phyloP scores from a whole-genome alignment of 805 yeast genomes.

The Starmerella floricola region DNA sequence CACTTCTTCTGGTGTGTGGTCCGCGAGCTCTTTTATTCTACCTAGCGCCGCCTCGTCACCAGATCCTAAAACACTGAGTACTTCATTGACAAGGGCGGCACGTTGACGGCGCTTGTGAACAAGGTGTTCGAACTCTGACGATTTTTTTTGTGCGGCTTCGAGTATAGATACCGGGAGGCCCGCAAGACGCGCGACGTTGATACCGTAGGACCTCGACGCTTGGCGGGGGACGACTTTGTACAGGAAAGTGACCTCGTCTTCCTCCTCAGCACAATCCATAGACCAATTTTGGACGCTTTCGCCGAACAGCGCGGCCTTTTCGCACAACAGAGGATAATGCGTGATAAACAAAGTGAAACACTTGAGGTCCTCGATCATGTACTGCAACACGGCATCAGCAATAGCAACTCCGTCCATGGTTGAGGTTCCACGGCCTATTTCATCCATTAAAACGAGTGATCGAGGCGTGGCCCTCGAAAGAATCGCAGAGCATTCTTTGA shows the following conservation, averaged over 20 bases:
- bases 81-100: background rate
- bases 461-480: slow-evolving; percentile 38
- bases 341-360: slow-evolving; percentile 70
- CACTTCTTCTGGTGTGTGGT: background rate
- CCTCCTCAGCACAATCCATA: slow-evolving; percentile 49
- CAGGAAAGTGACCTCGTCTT: slow-evolving; percentile 36
- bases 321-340: slow-evolving; percentile 60
- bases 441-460: slow-evolving; percentile 58
- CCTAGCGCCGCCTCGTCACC: background rate
- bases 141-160: slow-evolving; percentile 22
- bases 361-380: slow-evolving; percentile 35
- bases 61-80: background rate
- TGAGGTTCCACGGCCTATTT: slow-evolving; percentile 65
- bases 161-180: slow-evolving; percentile 32
- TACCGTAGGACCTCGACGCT: slow-evolving; percentile 60
- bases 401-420: slow-evolving; percentile 72
- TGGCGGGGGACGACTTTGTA: slow-evolving; percentile 41
- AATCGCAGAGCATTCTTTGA: slow-evolving; percentile 52
- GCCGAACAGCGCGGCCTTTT: slow-evolving; percentile 34
- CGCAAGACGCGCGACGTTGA: slow-evolving; percentile 74
- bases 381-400: slow-evolving; percentile 58
- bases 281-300: slow-evolving; percentile 45
- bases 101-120: background rate
- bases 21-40: background rate
- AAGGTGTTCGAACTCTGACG: slow-evolving; percentile 22